phyloP scores from a whole-genome alignment of 2,329 filamentous ascomycete species.

The Stromatinia cepivora region DNA sequence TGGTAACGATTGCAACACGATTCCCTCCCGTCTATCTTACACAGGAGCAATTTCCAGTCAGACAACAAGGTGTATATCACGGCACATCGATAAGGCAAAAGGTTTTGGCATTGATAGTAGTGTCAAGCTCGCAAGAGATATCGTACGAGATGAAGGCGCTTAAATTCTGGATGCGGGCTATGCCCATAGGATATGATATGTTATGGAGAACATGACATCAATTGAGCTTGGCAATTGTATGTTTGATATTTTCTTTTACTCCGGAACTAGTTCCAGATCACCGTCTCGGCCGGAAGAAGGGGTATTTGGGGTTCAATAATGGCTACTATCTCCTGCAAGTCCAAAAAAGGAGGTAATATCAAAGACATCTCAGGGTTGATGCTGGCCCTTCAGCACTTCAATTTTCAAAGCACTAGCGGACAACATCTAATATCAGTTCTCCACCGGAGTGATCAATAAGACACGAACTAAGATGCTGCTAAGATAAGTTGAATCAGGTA shows the following conservation, averaged over 20 bases:
- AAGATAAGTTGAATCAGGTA: constrained; percentile 9
- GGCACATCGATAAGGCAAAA: background rate
- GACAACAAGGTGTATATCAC: background rate
- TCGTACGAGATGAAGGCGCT: constrained; percentile 8
- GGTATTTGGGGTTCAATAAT: background rate
- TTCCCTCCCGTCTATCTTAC: background rate
- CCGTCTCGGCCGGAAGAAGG: background rate
- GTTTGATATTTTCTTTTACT: background rate
- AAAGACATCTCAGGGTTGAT: background rate
- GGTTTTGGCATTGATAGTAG: background rate
- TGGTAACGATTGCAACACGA: background rate
- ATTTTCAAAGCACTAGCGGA: background rate
- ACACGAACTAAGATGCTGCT: background rate
- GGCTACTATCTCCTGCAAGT: background rate
- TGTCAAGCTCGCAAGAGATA: background rate
- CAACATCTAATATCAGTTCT: background rate
- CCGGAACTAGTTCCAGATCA: background rate
- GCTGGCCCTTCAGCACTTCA: background rate
- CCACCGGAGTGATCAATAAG: background rate
- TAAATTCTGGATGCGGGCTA: background rate
- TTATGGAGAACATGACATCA: background rate
- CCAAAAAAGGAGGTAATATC: background rate
- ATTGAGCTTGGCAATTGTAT: background rate
- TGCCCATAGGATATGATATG: background rate
- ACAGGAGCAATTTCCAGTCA: background rate